These are phyloP conservation scores for Juglanconis oblonga DNA, from an alignment of 2,329 filamentous ascomycete species.

Conservation along the genomic window DNA sequence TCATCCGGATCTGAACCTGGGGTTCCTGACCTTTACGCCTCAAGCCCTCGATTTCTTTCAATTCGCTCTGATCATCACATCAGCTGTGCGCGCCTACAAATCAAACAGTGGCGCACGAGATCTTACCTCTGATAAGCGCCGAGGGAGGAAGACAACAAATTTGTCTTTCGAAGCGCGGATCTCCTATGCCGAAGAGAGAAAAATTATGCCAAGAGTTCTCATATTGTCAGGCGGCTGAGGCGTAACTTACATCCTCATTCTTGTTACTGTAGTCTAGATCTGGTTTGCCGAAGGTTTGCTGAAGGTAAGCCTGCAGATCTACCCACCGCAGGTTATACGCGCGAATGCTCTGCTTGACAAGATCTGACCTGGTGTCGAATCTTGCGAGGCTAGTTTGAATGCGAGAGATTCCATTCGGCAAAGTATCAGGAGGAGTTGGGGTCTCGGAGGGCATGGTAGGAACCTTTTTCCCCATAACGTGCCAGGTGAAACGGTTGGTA, in stretches of 20 bases:
- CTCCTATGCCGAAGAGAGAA: background rate
- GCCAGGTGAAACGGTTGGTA: too few relatives aligned
- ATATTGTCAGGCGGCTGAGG: too few relatives aligned
- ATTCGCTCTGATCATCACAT: background rate
- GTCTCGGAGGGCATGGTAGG: too few relatives aligned
- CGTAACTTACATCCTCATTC: background rate
- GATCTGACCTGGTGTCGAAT: background rate
- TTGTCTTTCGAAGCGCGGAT: background rate
- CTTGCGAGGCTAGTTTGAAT: background rate
- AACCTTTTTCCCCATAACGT: too few relatives aligned
- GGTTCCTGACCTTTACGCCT: background rate
- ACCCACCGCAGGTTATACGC: background rate
- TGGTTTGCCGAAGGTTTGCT: background rate
- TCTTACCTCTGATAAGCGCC: background rate
- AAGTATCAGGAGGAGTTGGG: too few relatives aligned
- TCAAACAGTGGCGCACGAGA: background rate
- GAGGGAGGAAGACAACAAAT: background rate
- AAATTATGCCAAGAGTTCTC: too few relatives aligned
- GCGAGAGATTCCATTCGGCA: background rate
- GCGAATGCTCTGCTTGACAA: background rate
- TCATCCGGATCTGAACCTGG: background rate
- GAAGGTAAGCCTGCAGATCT: background rate
- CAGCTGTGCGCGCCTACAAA: background rate
- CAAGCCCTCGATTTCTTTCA: background rate
- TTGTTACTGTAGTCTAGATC: background rate